Base-by-base conservation (phyloP, 2,329 filamentous ascomycete genomes). In the Dryadomyces sulphureus region DNA sequence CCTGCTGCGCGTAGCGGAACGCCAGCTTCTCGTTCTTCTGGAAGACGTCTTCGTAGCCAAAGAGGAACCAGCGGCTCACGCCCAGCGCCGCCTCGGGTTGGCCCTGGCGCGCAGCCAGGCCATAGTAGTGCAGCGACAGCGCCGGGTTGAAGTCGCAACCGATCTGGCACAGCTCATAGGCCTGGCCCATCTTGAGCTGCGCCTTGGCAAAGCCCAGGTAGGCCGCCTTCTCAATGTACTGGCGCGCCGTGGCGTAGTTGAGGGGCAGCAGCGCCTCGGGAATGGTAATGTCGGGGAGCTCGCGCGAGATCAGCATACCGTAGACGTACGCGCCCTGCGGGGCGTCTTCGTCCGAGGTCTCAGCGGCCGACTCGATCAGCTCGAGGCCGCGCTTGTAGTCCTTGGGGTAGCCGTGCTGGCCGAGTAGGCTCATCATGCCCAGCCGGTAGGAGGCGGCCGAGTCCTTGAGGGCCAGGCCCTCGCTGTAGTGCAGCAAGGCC, bases 61-160 rank as follows among this genome's bases (percentile, higher is more conserved):
- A 96, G 24, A 98, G 72, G 59, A 96, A 98, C 92, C 92, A 98
- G 63, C 94, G 92, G 63, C 90, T 96, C 50, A 98, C 88, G 24
- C 90, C 88, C 64, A 98, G 84, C 49, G 94, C 88, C 0, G 90
- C 92, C 60, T 98, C 92, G 0, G 88, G 72, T 56, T 96, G 88
- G 17, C 89, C 90, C 64, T 96, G 92, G 53, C 84, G 81, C 12
- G 92, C 84, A 20, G 92, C 90, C 27, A 98, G 72, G 34, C 87
- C 86, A 58, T 96, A 95, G 67, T 98, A 98, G 60, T 98, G 92
- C 45, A 98, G 65, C 1, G 90, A 96, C 48, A 93, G 74, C 1
- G 87, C 83, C 1, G 92, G 89, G 56, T 93, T 88, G 62, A 98
- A 98, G 52, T 95, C 88, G 62, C 90, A 96, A 25, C 86, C 84